Evolutionary conservation across 768 basidiomycete species (phyloP).

Genomic region (Amylocystis lapponica): DNA sequence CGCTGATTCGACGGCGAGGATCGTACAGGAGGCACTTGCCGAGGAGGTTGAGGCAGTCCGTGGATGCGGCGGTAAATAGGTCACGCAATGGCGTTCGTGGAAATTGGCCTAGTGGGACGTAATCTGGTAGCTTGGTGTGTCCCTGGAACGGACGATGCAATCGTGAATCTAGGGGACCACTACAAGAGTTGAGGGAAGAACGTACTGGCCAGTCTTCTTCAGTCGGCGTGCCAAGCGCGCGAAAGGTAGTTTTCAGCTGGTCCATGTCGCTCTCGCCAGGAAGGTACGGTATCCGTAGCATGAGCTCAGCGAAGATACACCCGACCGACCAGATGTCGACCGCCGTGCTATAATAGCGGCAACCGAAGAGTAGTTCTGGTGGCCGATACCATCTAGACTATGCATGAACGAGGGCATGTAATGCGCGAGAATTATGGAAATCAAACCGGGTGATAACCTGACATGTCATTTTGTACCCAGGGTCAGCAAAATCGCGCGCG

Average conservation of each 20-base stretch:
- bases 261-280: conserved; percentile 96
- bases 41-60: conserved; percentile 80
- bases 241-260: conserved; percentile 90
- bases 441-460: conserved; percentile 94
- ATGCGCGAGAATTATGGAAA: conserved; percentile 1
- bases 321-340: conserved; percentile 98
- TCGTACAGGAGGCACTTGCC: conserved; percentile 78
- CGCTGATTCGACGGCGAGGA: conserved; percentile 74
- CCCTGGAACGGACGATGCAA: conserved; percentile 44
- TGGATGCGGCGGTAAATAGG: conserved; percentile 86
- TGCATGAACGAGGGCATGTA: conserved; percentile 1
- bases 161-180: background rate
- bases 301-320: conserved; percentile 96
- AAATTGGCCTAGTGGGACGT: conserved; percentile 80
- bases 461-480: conserved; percentile 94
- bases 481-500: conserved; percentile 93
- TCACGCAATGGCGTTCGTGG: conserved; percentile 77
- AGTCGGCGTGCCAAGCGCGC: conserved; percentile 91
- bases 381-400: conserved; percentile 89
- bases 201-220: conserved; percentile 96
- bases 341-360: conserved; percentile 83
- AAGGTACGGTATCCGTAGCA: conserved; percentile 92
- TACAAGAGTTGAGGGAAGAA: conserved; percentile 5
- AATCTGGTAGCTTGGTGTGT: conserved; percentile 87
- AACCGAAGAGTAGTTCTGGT: conserved; percentile 89